Percentiles rank a stretch among this genome's conserved stretches.
Conservation (phyloP, 768 basidiomycete genomes). For the Termitomyces sp. region DNA sequence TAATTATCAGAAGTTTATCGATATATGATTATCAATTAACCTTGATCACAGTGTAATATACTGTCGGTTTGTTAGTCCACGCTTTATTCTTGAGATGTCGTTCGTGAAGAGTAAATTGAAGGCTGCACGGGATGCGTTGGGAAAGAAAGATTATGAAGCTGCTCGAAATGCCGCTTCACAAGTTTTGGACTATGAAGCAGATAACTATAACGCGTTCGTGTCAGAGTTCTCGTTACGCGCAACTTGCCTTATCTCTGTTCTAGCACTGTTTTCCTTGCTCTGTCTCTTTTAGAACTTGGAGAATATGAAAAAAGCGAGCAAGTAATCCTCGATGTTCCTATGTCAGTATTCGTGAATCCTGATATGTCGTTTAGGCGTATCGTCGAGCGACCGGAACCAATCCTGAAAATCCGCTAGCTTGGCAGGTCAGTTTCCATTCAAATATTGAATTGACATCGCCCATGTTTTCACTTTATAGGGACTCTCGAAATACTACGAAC, state of each 20-base stretch:
- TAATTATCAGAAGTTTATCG: neutral
- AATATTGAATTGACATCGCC: neutral
- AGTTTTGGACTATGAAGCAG: slow-evolving; percentile 68
- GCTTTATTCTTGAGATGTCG: slow-evolving; percentile 24
- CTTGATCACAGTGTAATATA: no score
- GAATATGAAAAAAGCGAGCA: slow-evolving; percentile 74
- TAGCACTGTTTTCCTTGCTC: slow-evolving; percentile 82
- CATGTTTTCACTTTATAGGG: slow-evolving; percentile 42
- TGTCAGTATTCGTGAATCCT: slow-evolving; percentile 8
- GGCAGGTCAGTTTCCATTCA: slow-evolving; percentile 57
- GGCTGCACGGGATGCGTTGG: slow-evolving; percentile 66
- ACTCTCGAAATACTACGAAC: slow-evolving; percentile 67
- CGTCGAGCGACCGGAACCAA: slow-evolving; percentile 67
- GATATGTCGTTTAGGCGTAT: slow-evolving; percentile 51
- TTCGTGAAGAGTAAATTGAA: slow-evolving; percentile 75
- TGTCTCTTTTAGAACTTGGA: slow-evolving; percentile 73
- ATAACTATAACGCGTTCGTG: slow-evolving; percentile 85
- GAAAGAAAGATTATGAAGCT: slow-evolving; percentile 64
- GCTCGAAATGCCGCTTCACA: slow-evolving; percentile 64
- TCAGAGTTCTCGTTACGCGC: neutral
- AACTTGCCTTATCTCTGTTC: neutral
- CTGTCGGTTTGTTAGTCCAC: neutral
- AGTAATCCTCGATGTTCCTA: slow-evolving; percentile 42
- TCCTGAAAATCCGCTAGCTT: slow-evolving; percentile 68
- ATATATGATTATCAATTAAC: neutral